Conservation (phyloP, 768 basidiomycete genomes). For the Tricholoma sp. region DNA sequence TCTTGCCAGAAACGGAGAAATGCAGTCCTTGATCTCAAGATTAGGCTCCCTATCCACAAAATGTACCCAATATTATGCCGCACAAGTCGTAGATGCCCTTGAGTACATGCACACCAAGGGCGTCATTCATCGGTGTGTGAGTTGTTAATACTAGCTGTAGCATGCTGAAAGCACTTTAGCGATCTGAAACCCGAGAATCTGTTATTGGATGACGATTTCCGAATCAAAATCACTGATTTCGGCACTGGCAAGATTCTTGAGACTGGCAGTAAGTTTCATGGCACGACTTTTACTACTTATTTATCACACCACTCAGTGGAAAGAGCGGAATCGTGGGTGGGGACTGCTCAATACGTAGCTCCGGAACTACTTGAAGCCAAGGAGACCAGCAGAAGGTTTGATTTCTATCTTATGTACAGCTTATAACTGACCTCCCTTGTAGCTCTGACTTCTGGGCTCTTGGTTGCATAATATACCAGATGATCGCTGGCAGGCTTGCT, state of each 20-base stretch:
- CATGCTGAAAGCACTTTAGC: conserved; percentile 24
- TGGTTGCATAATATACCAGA: conserved; percentile 91
- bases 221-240: conserved; percentile 96
- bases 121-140: conserved; percentile 73
- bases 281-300: not conserved
- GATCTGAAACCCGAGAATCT: conserved; percentile 88
- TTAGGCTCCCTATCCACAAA: conserved; percentile 82
- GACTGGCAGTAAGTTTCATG: conserved; percentile 38
- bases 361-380: conserved; percentile 77
- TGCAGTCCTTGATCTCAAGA: conserved; percentile 64
- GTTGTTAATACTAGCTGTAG: not conserved
- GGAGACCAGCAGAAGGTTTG: conserved; percentile 74
- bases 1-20: conserved; percentile 71
- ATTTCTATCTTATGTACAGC: conserved; percentile 1
- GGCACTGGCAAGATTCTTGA: conserved; percentile 83
- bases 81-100: conserved; percentile 85
- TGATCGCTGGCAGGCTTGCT: conserved; percentile 87
- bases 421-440: conserved; percentile 10
- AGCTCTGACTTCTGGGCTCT: conserved; percentile 96
- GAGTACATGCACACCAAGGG: conserved; percentile 88
- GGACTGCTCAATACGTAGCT: conserved; percentile 86
- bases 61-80: conserved; percentile 81
- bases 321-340: conserved; percentile 69
- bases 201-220: conserved; percentile 78
- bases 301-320: conserved; percentile 27